Base-by-base conservation (phyloP, 495 filamentous ascomycete species). In the Xylaria intraflava region DNA sequence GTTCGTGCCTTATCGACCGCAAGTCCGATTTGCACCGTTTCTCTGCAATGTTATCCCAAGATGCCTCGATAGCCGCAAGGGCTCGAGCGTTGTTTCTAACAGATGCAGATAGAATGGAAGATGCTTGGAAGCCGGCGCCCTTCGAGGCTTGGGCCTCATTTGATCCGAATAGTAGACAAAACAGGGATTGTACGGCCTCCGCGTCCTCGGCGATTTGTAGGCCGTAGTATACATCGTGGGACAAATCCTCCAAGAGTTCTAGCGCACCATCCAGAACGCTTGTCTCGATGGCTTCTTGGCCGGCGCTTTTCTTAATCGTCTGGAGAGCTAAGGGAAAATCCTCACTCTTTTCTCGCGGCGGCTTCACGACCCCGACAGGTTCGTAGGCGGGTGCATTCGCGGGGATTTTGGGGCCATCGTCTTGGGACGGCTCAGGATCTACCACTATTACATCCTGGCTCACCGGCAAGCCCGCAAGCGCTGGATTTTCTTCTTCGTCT, bases 191-290 rank as follows among this genome's bases (percentile, higher is more conserved):
- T 9, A 78, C 51, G 4, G 72, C 71, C n/a, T 66, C 66, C 4
- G 62, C 51, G 53, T 82, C 75, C 42, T 77, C 71, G 17, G 77
- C 66, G 41, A 87, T 73, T 56, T 82, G 78, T 6, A 83, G 67
- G n/a, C 84, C 84, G 70, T 83, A 87, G 69, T 86, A 84, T 57
- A 84, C 78, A 58, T 83, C 83, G 62, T 87, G 82, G 5, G 77
- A 72, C 26, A 85, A 66, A 7, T 84, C 81, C 41, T 75, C 71
- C 10, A 87, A 72, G 39, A 70, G 66, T 19, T 75, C 65, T 11
- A 87, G 71, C 6, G 75, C 70, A 6, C 53, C 49, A 38, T 72
- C 68, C 3, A 73, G 58, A 24, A 65, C 65, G 1, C 24, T 51
- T 0, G 39, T 36, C 17, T 44, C 31, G 38, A 17, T 24, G 10